These are phyloP conservation scores for Delitschia confertaspora DNA, from an alignment of 495 filamentous ascomycete genomes.

Conservation along the genomic window DNA sequence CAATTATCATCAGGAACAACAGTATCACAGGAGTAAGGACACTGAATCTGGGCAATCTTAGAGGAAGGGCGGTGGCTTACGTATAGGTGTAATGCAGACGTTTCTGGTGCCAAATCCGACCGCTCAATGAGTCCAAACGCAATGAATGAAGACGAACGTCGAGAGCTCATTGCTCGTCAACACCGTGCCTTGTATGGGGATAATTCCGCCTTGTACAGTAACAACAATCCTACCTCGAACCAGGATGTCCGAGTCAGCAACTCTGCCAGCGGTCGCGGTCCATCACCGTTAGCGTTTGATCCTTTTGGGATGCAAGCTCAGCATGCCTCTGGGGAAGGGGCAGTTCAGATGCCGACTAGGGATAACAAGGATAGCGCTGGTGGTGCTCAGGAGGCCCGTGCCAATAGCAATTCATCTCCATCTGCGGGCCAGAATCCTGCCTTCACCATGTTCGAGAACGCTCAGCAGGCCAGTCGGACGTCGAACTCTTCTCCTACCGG, in stretches of 20 bases:
- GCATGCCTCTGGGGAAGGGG: conserved; percentile 34
- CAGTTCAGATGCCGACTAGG: conserved; percentile 36
- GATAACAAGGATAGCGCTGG: conserved; percentile 37
- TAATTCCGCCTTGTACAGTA: conserved; percentile 54
- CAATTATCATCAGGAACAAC: conserved; percentile 99
- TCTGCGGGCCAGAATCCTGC: conserved; percentile 56
- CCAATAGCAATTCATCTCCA: conserved; percentile 82
- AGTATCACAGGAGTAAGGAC: conserved; percentile 90
- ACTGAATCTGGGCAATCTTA: conserved; percentile 28
- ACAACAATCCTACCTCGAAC: conserved; percentile 39
- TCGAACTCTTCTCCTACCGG: conserved; percentile 86
- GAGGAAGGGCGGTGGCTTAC: conserved; percentile 32
- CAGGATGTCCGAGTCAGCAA: conserved; percentile 48
- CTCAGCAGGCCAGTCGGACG: conserved; percentile 73
- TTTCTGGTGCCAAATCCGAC: conserved; percentile 72
- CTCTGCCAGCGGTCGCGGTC: conserved; percentile 40
- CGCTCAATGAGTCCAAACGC: conserved; percentile 83
- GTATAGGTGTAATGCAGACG: conserved; percentile 71
- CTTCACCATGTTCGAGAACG: conserved; percentile 58
- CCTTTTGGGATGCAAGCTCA: conserved; percentile 47
- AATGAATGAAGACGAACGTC: conserved; percentile 92
- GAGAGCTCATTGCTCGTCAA: conserved; percentile 91
- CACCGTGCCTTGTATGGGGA: conserved; percentile 84
- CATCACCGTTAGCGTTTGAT: conserved; percentile 57
- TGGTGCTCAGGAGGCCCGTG: conserved; percentile 54